These are phyloP conservation scores for Chlamydomonas incerta DNA, from an alignment of 139 green algal species.

Conservation along the genomic window DNA sequence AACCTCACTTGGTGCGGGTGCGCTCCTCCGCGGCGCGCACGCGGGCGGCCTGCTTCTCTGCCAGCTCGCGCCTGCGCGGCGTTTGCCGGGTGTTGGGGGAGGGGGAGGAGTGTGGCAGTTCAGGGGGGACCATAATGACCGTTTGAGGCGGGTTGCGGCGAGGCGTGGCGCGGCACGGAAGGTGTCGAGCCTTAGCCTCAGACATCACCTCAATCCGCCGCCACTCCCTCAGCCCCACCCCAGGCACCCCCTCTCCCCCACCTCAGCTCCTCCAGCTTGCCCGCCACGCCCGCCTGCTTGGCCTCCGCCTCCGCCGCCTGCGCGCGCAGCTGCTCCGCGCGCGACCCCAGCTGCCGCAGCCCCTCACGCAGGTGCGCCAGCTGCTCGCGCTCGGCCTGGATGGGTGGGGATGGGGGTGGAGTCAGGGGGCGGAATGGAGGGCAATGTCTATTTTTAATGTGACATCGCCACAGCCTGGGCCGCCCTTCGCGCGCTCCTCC, in stretches of 20 bases:
- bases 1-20: conserved; percentile 46
- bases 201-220: no score
- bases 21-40: conserved; percentile 45
- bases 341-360: conserved; percentile 47
- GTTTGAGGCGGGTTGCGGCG: no score
- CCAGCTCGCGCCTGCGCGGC: conserved; percentile 44
- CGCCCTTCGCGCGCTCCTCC: no score
- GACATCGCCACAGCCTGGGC: no score
- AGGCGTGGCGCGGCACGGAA: no score
- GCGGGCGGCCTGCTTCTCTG: conserved; percentile 42
- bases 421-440: no score
- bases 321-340: conserved; percentile 53
- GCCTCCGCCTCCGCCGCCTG: conserved; percentile 9
- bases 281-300: background rate
- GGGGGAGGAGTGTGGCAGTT: no score
- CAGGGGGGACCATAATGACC: no score
- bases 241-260: background rate
- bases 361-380: conserved; percentile 50
- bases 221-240: no score
- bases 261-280: conserved; percentile 13
- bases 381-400: conserved; percentile 46
- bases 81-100: background rate
- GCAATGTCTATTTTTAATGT: no score
- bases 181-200: no score
- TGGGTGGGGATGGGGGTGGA: no score